Conservation (phyloP, 163 green algal genomes). For the Scenedesmus sp. region DNA sequence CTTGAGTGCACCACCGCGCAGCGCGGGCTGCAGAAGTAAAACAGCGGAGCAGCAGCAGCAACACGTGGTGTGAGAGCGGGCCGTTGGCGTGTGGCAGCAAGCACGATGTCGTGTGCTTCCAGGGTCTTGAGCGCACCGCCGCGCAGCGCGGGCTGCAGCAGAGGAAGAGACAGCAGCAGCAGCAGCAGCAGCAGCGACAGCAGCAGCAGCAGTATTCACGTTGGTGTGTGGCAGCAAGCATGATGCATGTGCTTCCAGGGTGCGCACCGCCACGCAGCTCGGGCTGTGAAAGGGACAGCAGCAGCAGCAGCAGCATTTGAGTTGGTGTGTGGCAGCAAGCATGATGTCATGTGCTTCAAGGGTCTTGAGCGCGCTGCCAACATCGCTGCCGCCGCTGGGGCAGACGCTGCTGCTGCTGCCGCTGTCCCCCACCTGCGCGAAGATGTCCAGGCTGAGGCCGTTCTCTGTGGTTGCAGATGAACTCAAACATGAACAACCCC, state of each 20-base stretch:
- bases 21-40: background rate
- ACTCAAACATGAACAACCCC: background rate
- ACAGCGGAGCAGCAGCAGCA: too few species aligned
- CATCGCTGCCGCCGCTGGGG: too few species aligned
- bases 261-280: background rate
- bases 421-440: conserved; percentile 22
- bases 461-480: too few species aligned
- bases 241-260: background rate
- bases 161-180: too few species aligned
- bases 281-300: background rate
- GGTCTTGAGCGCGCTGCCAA: too few species aligned
- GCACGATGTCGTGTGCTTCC: background rate
- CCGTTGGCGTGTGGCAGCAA: too few species aligned
- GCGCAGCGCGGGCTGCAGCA: background rate
- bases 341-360: background rate
- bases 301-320: too few species aligned
- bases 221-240: too few species aligned
- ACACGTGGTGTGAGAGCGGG: too few species aligned
- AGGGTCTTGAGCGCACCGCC: background rate
- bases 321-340: too few species aligned
- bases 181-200: background rate
- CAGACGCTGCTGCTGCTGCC: too few species aligned
- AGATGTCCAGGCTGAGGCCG: conserved; percentile 37
- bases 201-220: background rate
- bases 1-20: background rate